Evolutionary conservation across 345 rosid species (phyloP).

Genomic region (Aethionema arabicum): DNA sequence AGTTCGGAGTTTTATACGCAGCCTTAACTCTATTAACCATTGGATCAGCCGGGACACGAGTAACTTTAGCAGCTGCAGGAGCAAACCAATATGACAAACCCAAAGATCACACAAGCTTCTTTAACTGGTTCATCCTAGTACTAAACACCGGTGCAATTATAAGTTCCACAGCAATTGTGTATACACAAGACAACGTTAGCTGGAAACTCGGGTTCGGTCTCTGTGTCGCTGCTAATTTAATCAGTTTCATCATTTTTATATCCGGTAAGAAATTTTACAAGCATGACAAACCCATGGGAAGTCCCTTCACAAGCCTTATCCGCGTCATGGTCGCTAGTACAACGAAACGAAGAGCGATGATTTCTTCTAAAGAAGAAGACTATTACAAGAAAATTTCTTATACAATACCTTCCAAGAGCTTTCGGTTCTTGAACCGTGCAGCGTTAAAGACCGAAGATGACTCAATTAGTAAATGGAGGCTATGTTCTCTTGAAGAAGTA

Average conservation of each 20-base stretch:
- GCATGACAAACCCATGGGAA: conserved; percentile 42
- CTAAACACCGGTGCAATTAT: conserved; percentile 6
- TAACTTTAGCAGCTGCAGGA: conserved; percentile 41
- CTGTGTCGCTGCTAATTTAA: conserved; percentile 29
- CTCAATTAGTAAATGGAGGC: conserved; percentile 44
- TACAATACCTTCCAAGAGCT: conserved; percentile 31
- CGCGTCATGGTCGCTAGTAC: conserved; percentile 46
- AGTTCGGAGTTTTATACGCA: conserved; percentile 37
- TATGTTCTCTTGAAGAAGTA: conserved; percentile 50
- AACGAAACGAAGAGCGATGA: conserved; percentile 36
- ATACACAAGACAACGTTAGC: conserved; percentile 46
- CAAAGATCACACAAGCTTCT: conserved; percentile 42
- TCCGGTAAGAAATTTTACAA: conserved; percentile 42
- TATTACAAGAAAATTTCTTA: conserved; percentile 32
- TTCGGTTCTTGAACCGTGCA: conserved; percentile 35
- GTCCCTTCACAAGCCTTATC: conserved; percentile 44
- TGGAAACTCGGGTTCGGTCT: conserved; percentile 52
- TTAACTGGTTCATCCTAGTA: conserved; percentile 50
- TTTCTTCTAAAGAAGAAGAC: conserved; percentile 35
- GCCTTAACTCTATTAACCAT: conserved; percentile 36
- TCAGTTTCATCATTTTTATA: conserved; percentile 38
- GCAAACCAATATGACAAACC: conserved; percentile 46
- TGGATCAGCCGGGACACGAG: conserved; percentile 40
- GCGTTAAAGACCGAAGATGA: conserved; percentile 44
- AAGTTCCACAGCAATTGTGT: conserved; percentile 41